phyloP scores from a whole-genome alignment of 305 asterid species.

The Fraxinus floribunda region DNA sequence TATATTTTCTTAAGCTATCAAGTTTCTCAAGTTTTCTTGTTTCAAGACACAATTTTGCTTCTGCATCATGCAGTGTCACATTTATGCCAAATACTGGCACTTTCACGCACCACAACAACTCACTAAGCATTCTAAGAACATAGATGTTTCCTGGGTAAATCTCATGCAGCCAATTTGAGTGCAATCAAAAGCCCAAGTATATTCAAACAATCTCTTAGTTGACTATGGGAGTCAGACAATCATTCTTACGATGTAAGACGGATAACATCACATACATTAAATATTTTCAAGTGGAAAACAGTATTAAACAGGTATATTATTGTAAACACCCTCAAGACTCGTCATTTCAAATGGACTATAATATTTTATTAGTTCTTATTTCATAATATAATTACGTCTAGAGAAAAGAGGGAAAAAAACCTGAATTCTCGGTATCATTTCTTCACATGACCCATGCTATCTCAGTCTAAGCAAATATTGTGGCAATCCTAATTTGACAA shows the following conservation, averaged over 20 bases:
- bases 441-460: background rate
- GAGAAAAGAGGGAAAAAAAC: background rate
- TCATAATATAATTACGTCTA: background rate
- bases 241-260: conserved; percentile 4
- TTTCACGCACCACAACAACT: background rate
- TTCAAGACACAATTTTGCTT: too few relatives aligned
- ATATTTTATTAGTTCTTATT: conserved; percentile 1
- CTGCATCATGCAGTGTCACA: background rate
- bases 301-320: background rate
- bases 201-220: background rate
- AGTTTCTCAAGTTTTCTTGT: too few relatives aligned
- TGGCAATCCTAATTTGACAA: conserved; percentile 10
- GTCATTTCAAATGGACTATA: conserved; percentile 7
- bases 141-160: background rate
- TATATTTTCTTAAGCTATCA: too few relatives aligned
- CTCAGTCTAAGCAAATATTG: conserved; percentile 12
- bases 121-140: background rate
- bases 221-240: conserved; percentile 2
- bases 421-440: background rate
- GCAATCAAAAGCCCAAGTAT: background rate
- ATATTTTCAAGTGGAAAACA: background rate
- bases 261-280: background rate
- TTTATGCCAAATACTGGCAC: background rate
- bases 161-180: background rate
- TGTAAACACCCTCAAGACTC: conserved; percentile 1